Evolutionary conservation across 176 grass and related monocot species (phyloP).

Genomic region (Hyparrhenia diplandra): DNA sequence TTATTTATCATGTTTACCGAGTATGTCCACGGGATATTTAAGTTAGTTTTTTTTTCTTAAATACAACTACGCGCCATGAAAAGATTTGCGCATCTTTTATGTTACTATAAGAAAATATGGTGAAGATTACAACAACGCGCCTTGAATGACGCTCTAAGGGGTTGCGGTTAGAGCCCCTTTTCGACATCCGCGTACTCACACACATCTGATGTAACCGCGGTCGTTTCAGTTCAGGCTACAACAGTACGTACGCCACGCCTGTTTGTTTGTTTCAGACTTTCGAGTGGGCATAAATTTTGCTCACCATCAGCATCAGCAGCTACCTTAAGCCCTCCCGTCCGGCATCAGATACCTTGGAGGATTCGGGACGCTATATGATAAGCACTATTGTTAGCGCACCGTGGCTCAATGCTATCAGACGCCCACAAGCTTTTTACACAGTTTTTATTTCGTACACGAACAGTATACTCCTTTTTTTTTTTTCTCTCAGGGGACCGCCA

Average conservation of each 20-base stretch:
- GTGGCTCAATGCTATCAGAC: constrained; percentile 1
- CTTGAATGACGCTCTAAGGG: no score
- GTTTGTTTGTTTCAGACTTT: not conserved
- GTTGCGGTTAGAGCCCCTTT: not conserved
- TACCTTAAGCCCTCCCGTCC: not conserved
- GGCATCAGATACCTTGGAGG: constrained; percentile 46
- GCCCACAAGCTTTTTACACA: not conserved
- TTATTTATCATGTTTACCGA: no score
- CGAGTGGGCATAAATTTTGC: constrained; percentile 22
- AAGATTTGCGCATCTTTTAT: no score
- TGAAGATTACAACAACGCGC: no score
- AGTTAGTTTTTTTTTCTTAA: no score
- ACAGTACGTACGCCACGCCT: not conserved
- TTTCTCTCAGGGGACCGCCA: not conserved
- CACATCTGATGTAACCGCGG: not conserved
- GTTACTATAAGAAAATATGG: no score
- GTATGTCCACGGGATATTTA: no score
- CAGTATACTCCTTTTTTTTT: not conserved
- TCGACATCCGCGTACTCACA: not conserved
- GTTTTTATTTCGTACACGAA: not conserved
- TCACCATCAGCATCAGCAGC: constrained; percentile 32
- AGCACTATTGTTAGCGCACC: not conserved
- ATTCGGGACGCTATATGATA: constrained; percentile 18
- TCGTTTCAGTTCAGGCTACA: not conserved
- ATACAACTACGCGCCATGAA: no score